Base-by-base conservation (phyloP, 257 asterid species). In the Paraleonurus japonicus region DNA sequence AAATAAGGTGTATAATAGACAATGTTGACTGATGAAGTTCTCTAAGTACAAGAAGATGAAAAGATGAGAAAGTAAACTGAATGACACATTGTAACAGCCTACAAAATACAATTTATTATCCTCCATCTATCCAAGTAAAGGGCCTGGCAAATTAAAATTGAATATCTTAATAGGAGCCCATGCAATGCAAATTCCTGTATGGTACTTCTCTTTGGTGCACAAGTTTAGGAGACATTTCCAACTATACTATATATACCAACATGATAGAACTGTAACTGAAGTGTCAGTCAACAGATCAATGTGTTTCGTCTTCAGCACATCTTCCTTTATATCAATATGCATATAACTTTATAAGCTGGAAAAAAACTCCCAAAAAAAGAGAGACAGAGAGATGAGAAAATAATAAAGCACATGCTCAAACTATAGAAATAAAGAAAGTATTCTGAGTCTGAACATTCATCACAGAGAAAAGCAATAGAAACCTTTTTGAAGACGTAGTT, bases 401-500 rank as follows among this genome's bases (percentile, higher is more conserved):
- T 30, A 9, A 20, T 48, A 19, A 51, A 2, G 7, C 30, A 43
- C 10, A 28, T 11, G 30, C 26, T 43, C 45, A 55, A 20, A 50
- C 17, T 35, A 28, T 12, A 23, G 12, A 76, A 58, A 19, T 15
- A 24, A 58, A 35, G 6, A 37, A 55, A 67, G 11, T 30, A 19
- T 17, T 13, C 50, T 13, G 50, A 43, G 17, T 43, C 22, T 12
- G 69, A 58, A 47, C 74, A 55, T 47, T 57, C 12, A 13, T 71
- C 51, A 57, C 13, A 24, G 58, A 54, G 7, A 54, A 70, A 59
- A 65, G 58, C 4, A 15, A 28, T 57, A 66, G 30, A 59, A 50
- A 85, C 90, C 89, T 85, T 82, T 85, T 76, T 88, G 90, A 82
- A 92, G 94, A 74, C 98, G 98, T 30, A 92, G 76, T 79, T 92